Base-by-base conservation (phyloP, 2,329 filamentous ascomycete species). In the Colletotrichum kahawae region DNA sequence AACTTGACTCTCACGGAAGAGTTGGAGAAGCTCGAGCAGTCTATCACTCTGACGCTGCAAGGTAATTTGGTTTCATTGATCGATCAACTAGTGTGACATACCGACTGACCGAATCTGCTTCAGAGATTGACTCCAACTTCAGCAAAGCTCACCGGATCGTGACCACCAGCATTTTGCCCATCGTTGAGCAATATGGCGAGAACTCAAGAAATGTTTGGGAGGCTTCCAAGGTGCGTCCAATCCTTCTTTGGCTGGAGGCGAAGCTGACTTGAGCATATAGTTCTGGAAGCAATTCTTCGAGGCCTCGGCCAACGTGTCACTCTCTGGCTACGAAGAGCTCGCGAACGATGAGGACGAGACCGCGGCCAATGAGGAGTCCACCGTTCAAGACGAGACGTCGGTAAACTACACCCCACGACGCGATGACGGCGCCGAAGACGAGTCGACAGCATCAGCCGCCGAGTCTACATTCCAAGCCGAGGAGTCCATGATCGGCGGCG, bases 201-300 rank as follows among this genome's bases (percentile, higher is more conserved):
- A 94, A 98, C 82, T 98, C 97, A 2, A 93, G 93, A 77, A 92
- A 95, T 64, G 96, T 99, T 3, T 99, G 97, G 97, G 96, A 98
- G 80, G 95, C 96, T 27, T 98, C 96, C 70, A 98, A 98, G 91
- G 95, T 96, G 71, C 29, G 79, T 14, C 38, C 34, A 18, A 70
- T 21, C 9, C 74, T n/a, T n/a, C 75, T 14, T 77, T 38, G 66
- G 33, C 75, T 77, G 18, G 12, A 27, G 48, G 76, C 71, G 72
- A 48, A 38, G 34, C 69, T 18, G 31, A 24, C 24, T 33, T 70
- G n/a, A 21, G 43, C n/a, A 51, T 24, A 14, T 81, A 97, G 94
- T 99, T 99, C 85, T 99, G 97, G 97, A 99, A 99, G 85, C 96
- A 98, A 87, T 99, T 99, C 88, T 99, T 99, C 85, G 97, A 99